phyloP scores from a whole-genome alignment of 768 basidiomycete genomes.

The Amanita inopinata region DNA sequence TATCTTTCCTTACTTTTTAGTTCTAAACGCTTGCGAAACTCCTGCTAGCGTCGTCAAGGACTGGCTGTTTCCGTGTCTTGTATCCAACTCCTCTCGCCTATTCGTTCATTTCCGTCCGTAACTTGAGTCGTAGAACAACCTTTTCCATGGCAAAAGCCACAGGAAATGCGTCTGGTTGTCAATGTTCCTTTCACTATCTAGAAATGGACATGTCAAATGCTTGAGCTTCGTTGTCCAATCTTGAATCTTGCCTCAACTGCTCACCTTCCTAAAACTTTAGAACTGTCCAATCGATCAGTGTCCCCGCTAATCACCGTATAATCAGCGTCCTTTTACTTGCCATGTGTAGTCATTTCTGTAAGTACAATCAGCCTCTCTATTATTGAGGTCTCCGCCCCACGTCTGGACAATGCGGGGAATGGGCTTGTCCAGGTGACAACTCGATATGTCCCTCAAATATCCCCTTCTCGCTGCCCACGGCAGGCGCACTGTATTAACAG shows the following conservation, averaged over 20 bases:
- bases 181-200: not conserved
- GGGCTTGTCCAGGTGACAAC: not conserved
- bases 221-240: too few relatives aligned
- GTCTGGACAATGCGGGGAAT: not conserved
- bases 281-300: not conserved
- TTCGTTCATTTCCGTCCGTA: not conserved
- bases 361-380: too few relatives aligned
- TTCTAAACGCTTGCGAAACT: too few relatives aligned
- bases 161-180: not conserved
- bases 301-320: not conserved
- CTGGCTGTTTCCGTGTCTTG: not conserved
- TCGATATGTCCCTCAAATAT: not conserved
- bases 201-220: not conserved
- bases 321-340: not conserved
- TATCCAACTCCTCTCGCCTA: not conserved
- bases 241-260: too few relatives aligned
- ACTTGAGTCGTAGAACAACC: not conserved
- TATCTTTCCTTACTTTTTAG: too few relatives aligned
- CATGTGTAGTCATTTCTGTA: too few relatives aligned
- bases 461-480: not conserved
- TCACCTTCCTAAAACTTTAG: not conserved
- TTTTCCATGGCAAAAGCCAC: not conserved
- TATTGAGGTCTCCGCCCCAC: not conserved
- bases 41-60: too few relatives aligned
- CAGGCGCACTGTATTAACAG: not conserved